A percentile compares a stretch with the other conserved stretches of the same genome.
These are phyloP conservation scores for Suhomyces terraborum DNA, from an alignment of 1,139 yeast genomes.

Conservation along the genomic window DNA sequence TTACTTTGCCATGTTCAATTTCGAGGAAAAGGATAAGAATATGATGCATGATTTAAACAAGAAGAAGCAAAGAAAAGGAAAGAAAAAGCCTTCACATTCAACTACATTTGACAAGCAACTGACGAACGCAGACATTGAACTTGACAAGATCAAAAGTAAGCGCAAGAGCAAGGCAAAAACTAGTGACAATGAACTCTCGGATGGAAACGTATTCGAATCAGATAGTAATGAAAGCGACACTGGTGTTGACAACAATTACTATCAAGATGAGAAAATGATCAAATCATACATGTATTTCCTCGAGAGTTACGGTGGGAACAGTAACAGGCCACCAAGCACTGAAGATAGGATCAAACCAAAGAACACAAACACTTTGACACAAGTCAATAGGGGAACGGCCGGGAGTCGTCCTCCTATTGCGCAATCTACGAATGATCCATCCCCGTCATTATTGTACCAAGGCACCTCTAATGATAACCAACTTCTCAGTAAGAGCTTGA, in stretches of 20 bases:
- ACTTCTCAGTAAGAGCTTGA: conserved; percentile 20
- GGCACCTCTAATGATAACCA: conserved; percentile 6
- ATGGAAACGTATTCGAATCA: conserved; percentile 25
- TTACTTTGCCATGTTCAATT: conserved; percentile 88
- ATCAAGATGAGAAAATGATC: conserved; percentile 86
- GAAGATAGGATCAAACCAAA: not conserved
- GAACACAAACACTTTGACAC: not conserved
- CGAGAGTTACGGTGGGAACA: conserved; percentile 65
- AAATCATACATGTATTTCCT: conserved; percentile 85
- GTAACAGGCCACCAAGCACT: conserved; percentile 6
- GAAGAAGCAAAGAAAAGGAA: conserved; percentile 22
- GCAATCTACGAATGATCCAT: conserved; percentile 13
- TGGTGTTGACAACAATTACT: conserved; percentile 26
- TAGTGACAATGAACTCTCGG: conserved; percentile 18
- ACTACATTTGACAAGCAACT: conserved; percentile 11
- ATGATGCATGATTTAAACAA: conserved; percentile 44
- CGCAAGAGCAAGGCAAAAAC: conserved; percentile 14
- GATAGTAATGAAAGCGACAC: conserved; percentile 44
- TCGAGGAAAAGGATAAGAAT: conserved; percentile 59
- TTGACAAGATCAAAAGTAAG: conserved; percentile 15
- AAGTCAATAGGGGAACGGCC: not conserved
- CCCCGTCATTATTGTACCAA: conserved; percentile 14
- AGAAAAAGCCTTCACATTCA: conserved; percentile 5
- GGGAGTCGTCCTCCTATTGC: not conserved
- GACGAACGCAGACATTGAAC: conserved; percentile 18